A percentile compares a stretch with the other conserved stretches of the same genome.
Evolutionary conservation across 495 filamentous ascomycete genomes (phyloP).

Genomic region (Delitschia confertaspora): DNA sequence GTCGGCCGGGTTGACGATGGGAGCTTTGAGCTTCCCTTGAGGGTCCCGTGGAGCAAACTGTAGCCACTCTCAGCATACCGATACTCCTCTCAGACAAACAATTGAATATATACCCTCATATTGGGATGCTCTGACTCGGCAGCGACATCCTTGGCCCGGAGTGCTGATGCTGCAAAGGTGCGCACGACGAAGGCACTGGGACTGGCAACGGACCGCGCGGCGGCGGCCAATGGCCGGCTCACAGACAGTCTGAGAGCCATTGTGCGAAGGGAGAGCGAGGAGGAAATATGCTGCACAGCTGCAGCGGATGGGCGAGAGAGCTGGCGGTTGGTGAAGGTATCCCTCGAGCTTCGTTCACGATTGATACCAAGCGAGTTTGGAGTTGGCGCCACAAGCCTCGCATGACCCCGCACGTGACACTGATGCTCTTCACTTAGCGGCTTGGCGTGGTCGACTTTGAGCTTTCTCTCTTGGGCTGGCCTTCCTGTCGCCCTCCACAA

Average conservation of each 20-base stretch:
- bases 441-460: conserved; percentile 14
- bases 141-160: conserved; percentile 29
- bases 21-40: conserved; percentile 57
- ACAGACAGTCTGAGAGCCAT: conserved; percentile 30
- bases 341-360: too few relatives aligned
- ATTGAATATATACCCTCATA: conserved; percentile 36
- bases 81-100: neutral
- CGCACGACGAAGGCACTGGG: conserved; percentile 19
- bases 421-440: neutral
- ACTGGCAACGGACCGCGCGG: conserved; percentile 20
- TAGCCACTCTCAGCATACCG: conserved; percentile 1
- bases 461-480: neutral
- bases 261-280: conserved; percentile 7
- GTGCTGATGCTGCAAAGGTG: conserved; percentile 28
- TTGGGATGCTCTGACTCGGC: conserved; percentile 32
- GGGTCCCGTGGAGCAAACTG: conserved; percentile 27
- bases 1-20: conserved; percentile 85
- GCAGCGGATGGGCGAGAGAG: conserved; percentile 2
- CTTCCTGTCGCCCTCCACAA: conserved; percentile 1
- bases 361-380: too few relatives aligned
- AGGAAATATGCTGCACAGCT: conserved; percentile 8
- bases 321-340: too few relatives aligned
- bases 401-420: neutral
- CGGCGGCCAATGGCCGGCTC: conserved; percentile 23
- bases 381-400: too few relatives aligned